phyloP scores from a whole-genome alignment of 345 rosid genomes.

The Heritiera fomes region DNA sequence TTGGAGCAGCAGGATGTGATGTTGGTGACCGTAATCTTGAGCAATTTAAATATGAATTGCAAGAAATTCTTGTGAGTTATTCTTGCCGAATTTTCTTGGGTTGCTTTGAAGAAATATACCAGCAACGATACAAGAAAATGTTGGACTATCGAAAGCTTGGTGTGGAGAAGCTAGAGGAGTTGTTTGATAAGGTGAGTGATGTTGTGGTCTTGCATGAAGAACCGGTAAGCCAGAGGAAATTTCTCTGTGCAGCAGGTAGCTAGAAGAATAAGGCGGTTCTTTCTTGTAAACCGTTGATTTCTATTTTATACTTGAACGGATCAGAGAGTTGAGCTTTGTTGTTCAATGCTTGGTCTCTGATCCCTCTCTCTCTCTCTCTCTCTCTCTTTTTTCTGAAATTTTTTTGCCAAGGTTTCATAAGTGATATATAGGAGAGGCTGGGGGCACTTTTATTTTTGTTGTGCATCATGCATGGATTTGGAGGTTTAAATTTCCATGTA shows the following conservation, averaged over 20 bases:
- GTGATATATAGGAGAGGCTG: slow-evolving; percentile 16
- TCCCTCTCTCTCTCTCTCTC: not conserved
- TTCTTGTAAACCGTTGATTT: slow-evolving; percentile 19
- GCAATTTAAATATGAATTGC: slow-evolving; percentile 79
- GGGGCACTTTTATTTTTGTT: slow-evolving; percentile 15
- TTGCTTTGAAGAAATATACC: slow-evolving; percentile 78
- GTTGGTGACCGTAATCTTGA: slow-evolving; percentile 39
- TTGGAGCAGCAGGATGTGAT: slow-evolving; percentile 29
- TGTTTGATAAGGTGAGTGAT: slow-evolving; percentile 64
- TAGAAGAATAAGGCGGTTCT: slow-evolving; percentile 27
- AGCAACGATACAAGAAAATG: slow-evolving; percentile 76
- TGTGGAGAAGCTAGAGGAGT: slow-evolving; percentile 71
- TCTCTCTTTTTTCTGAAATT: not conserved
- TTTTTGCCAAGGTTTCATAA: slow-evolving; percentile 8
- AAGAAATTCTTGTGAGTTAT: slow-evolving; percentile 87
- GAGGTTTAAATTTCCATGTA: slow-evolving; percentile 31
- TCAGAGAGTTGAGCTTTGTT: slow-evolving; percentile 16
- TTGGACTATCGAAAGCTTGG: slow-evolving; percentile 58
- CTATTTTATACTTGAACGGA: slow-evolving; percentile 4
- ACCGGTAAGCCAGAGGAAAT: slow-evolving; percentile 54
- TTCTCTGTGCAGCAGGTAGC: slow-evolving; percentile 46
- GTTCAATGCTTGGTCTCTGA: slow-evolving; percentile 14
- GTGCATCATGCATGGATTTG: slow-evolving; percentile 29
- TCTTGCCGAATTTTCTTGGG: slow-evolving; percentile 65
- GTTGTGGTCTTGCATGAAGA: slow-evolving; percentile 70